Conservation (phyloP, 1,284 basidiomycete species). For the Ustilago bromivora region DNA sequence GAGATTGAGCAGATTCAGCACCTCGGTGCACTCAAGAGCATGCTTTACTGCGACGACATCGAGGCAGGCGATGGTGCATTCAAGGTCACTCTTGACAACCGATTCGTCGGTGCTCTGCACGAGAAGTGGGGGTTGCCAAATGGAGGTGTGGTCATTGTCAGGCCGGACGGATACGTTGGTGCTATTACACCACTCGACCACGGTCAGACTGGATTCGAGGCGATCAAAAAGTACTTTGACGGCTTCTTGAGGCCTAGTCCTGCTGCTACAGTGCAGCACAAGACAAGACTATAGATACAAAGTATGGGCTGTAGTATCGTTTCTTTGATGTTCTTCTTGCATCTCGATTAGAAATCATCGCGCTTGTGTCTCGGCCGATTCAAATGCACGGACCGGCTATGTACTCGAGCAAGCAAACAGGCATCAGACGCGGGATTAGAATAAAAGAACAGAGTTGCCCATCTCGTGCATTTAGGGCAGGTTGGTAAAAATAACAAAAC, state of each 20-base stretch:
- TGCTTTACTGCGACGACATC: slow-evolving; percentile 72
- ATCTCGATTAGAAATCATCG: not conserved
- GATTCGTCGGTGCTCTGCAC: slow-evolving; percentile 70
- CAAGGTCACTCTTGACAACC: slow-evolving; percentile 67
- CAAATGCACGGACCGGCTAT: too few relatives aligned
- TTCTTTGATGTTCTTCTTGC: not conserved
- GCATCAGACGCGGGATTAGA: not conserved
- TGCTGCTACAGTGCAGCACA: not conserved
- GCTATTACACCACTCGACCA: slow-evolving; percentile 74
- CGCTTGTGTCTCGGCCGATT: too few relatives aligned
- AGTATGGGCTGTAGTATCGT: not conserved
- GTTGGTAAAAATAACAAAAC: not conserved
- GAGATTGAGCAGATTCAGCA: slow-evolving; percentile 64
- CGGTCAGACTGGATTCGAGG: slow-evolving; percentile 70
- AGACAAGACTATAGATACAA: slow-evolving; percentile 18
- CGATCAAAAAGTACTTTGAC: slow-evolving; percentile 74
- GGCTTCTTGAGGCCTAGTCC: slow-evolving; percentile 49
- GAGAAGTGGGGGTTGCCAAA: slow-evolving; percentile 73
- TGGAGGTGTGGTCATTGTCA: slow-evolving; percentile 77
- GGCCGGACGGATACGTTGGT: slow-evolving; percentile 82
- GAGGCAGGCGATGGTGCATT: slow-evolving; percentile 70
- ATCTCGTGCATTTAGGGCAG: slow-evolving; percentile 1
- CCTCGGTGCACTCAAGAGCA: slow-evolving; percentile 70
- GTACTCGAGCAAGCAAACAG: too few relatives aligned
- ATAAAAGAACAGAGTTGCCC: not conserved